phyloP scores from a whole-genome alignment of 495 filamentous ascomycete genomes.

The Elaphomyces granulatus region DNA sequence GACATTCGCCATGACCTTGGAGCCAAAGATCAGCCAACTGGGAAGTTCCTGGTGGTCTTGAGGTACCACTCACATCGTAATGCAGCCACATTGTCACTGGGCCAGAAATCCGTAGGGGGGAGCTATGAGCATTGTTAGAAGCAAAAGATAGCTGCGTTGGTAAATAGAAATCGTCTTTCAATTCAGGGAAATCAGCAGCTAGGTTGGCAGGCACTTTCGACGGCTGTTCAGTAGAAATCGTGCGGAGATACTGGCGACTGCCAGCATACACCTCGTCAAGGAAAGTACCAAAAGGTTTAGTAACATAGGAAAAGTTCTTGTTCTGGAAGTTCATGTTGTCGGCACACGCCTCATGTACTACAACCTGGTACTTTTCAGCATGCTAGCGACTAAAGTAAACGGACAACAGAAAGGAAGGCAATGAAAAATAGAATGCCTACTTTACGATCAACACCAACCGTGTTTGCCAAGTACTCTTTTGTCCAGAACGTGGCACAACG shows the following conservation, averaged over 20 bases:
- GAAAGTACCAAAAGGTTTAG: conserved; percentile 53
- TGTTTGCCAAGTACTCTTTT: conserved; percentile 48
- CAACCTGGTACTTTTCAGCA: conserved; percentile 30
- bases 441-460: conserved; percentile 48
- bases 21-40: not conserved
- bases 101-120: conserved; percentile 65
- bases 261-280: conserved; percentile 45
- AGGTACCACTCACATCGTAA: conserved; percentile 50
- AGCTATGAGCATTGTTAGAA: conserved; percentile 54
- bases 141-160: conserved; percentile 48
- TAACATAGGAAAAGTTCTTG: conserved; percentile 72
- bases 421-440: conserved; percentile 33
- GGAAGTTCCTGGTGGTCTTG: not conserved
- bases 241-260: conserved; percentile 58
- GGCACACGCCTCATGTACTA: conserved; percentile 51
- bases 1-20: conserved; percentile 76
- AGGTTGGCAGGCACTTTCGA: conserved; percentile 53
- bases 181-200: conserved; percentile 50
- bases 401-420: no score
- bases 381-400: conserved; percentile 6
- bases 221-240: conserved; percentile 54
- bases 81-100: conserved; percentile 85
- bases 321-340: conserved; percentile 61
- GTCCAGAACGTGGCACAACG: conserved; percentile 53
- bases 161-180: conserved; percentile 56